Percentiles rank a stretch among this genome's conserved stretches.
Evolutionary conservation across 306 rosid species (phyloP).

Genomic region (Malus sieversii): DNA sequence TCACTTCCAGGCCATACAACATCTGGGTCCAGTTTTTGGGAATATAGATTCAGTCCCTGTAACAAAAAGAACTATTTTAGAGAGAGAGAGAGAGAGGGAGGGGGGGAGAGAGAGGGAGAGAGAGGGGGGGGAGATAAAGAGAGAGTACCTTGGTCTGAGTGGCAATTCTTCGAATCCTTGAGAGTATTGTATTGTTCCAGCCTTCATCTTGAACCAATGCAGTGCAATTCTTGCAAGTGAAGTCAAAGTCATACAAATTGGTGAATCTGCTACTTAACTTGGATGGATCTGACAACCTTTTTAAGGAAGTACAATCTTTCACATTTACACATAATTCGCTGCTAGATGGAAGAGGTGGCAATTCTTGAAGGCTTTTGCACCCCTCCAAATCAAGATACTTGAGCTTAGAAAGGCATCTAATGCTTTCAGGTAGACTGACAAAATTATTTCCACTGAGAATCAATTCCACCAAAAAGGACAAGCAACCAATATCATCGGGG

Average conservation of each 20-base stretch:
- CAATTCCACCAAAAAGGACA: neutral
- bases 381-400: fast-evolving
- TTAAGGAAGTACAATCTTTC: neutral
- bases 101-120: neutral
- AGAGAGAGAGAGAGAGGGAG: too few species aligned
- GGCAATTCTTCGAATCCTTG: neutral
- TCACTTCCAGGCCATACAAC: neutral
- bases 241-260: neutral
- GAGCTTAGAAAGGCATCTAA: conserved; percentile 4
- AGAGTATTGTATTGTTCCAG: neutral
- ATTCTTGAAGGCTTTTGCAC: conserved; percentile 3
- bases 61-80: too few species aligned
- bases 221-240: neutral
- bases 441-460: neutral
- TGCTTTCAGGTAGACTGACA: neutral
- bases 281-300: neutral
- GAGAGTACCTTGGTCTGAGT: neutral
- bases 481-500: neutral
- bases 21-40: too few species aligned
- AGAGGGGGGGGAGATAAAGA: too few species aligned
- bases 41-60: too few species aligned
- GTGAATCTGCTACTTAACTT: neutral
- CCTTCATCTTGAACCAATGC: neutral
- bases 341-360: conserved; percentile 1
- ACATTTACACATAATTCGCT: neutral